Conservation (phyloP, 2,329 filamentous ascomycete genomes). For the Pseudophaeomoniella oleicola region DNA sequence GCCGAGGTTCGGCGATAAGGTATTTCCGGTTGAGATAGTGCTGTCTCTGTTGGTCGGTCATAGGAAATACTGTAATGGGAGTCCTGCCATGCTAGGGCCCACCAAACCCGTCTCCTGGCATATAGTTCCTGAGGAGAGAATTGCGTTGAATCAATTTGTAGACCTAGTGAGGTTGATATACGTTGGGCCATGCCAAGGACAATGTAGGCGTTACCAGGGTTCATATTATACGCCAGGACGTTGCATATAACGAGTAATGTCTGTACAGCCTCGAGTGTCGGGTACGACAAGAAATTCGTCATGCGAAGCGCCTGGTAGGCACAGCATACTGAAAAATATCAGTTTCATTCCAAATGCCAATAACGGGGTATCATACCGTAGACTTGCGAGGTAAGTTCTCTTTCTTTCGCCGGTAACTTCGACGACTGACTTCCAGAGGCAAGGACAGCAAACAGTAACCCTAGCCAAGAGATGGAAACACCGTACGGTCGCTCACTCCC, state of each 20-base stretch:
- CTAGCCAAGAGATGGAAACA: conserved; percentile 43
- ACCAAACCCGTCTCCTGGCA: conserved; percentile 32
- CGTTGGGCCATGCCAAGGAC: conserved; percentile 45
- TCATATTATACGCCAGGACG: conserved; percentile 49
- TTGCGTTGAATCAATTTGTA: conserved; percentile 43
- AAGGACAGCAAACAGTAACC: conserved; percentile 46
- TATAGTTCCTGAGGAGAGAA: conserved; percentile 34
- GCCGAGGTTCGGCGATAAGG: conserved; percentile 32
- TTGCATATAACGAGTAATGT: conserved; percentile 48
- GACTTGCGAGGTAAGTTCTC: conserved; percentile 49
- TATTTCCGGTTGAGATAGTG: conserved; percentile 37
- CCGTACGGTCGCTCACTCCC: conserved; percentile 42
- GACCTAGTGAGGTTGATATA: conserved; percentile 39
- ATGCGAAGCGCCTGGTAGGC: conserved; percentile 50
- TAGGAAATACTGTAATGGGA: conserved; percentile 50
- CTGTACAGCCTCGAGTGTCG: conserved; percentile 46
- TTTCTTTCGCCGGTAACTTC: conserved; percentile 40
- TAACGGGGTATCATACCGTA: conserved; percentile 32
- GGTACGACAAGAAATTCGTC: conserved; percentile 48
- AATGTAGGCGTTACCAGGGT: conserved; percentile 49
- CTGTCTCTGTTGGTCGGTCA: conserved; percentile 41
- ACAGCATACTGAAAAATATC: conserved; percentile 37
- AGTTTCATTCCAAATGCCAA: conserved; percentile 18
- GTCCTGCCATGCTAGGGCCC: conserved; percentile 52
- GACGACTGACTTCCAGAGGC: conserved; percentile 49